phyloP scores from a whole-genome alignment of 148 eudicot genomes.

The Mesembryanthemum crystallinum region DNA sequence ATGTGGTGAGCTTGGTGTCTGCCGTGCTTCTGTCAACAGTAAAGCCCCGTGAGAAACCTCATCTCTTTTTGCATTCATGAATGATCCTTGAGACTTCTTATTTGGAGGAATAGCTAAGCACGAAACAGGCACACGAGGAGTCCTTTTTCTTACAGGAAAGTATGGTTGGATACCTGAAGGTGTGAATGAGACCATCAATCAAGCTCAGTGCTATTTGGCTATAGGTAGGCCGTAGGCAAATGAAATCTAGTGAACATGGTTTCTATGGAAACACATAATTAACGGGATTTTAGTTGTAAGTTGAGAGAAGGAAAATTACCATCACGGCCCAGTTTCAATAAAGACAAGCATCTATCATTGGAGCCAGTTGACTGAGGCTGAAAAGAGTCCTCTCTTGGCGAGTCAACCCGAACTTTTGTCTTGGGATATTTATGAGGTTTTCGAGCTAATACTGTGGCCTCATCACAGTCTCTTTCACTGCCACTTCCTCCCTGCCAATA shows the following conservation, averaged over 20 bases:
- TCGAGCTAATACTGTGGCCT: constrained; percentile 13
- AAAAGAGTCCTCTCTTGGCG: constrained; percentile 17
- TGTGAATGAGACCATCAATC: constrained; percentile 7
- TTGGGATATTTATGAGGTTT: constrained; percentile 35
- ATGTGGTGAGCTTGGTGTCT: constrained; percentile 17
- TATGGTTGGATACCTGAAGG: constrained; percentile 29
- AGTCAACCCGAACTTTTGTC: constrained; percentile 24
- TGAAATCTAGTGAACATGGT: neutral
- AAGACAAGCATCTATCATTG: constrained; percentile 26
- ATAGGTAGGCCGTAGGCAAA: neutral
- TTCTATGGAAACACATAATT: neutral
- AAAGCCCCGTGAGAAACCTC: constrained; percentile 19
- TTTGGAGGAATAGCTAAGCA: constrained; percentile 12
- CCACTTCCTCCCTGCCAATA: constrained; percentile 37
- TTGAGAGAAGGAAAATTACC: constrained; percentile 26
- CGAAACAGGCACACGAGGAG: constrained; percentile 45
- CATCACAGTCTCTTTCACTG: constrained; percentile 31
- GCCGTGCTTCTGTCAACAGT: constrained; percentile 20
- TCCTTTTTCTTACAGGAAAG: constrained; percentile 44
- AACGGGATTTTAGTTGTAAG: neutral
- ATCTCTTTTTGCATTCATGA: constrained; percentile 11
- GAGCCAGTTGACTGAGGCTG: constrained; percentile 22
- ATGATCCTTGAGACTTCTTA: constrained; percentile 22
- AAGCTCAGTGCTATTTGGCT: constrained; percentile 7
- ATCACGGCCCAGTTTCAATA: constrained; percentile 21